A percentile compares a stretch with the other conserved stretches of the same genome.
Evolutionary conservation across 1,139 yeast species (phyloP).

Genomic region (Scheffersomyces titani): DNA sequence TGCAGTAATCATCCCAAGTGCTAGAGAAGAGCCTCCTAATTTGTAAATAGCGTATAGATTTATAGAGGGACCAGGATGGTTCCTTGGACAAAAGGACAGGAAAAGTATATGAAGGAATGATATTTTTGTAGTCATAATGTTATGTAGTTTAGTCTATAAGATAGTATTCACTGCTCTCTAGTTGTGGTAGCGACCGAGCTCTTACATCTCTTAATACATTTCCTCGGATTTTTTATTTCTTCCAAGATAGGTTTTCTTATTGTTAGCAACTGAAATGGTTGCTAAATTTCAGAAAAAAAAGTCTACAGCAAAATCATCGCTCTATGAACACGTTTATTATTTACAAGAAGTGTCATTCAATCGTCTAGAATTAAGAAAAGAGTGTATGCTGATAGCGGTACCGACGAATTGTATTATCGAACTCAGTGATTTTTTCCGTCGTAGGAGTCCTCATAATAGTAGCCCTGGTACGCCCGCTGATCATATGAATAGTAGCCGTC

Average conservation of each 20-base stretch:
- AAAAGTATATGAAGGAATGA: slow-evolving; percentile 7
- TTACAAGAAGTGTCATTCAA: not conserved
- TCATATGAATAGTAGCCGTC: not conserved
- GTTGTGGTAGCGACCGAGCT: too few relatives aligned
- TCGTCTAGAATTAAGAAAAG: not conserved
- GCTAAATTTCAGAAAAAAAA: not conserved
- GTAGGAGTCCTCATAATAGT: not conserved
- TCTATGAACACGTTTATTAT: not conserved
- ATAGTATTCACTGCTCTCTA: not conserved
- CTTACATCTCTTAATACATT: not conserved
- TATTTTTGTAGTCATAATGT: too few relatives aligned
- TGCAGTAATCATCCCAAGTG: slow-evolving; percentile 28
- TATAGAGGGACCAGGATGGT: slow-evolving; percentile 9
- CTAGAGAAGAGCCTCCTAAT: slow-evolving; percentile 39
- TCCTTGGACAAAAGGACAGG: slow-evolving; percentile 1
- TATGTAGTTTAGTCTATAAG: not conserved
- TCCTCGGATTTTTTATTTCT: too few relatives aligned
- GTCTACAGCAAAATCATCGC: not conserved
- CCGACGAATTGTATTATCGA: not conserved
- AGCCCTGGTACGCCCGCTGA: not conserved
- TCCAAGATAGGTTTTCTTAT: too few relatives aligned
- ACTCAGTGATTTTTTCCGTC: not conserved
- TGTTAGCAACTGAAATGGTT: not conserved
- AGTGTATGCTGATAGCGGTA: not conserved
- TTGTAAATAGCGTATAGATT: slow-evolving; percentile 24